Evolutionary conservation across 2,329 filamentous ascomycete genomes (phyloP).

Genomic region (Fusarium haematococcum): DNA sequence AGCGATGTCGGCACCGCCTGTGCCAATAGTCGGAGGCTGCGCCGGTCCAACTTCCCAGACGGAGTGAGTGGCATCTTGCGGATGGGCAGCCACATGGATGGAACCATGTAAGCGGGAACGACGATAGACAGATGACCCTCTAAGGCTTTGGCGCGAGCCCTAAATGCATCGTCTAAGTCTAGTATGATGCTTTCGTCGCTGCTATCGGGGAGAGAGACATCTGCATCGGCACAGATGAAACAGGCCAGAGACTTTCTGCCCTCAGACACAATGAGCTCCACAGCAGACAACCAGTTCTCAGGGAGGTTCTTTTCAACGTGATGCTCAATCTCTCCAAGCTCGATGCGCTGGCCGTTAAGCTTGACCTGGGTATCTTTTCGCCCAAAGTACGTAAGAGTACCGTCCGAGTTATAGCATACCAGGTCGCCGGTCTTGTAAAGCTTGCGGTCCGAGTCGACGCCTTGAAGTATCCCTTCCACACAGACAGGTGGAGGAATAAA

Average conservation of each 20-base stretch:
- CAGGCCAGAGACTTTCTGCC: slow-evolving; percentile 34
- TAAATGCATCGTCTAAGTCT: background rate
- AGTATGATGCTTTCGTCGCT: slow-evolving; percentile 1
- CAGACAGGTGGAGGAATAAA: slow-evolving; percentile 15
- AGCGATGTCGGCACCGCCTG: background rate
- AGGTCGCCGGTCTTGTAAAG: slow-evolving; percentile 64
- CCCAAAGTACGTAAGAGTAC: slow-evolving; percentile 58
- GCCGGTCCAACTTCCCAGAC: slow-evolving; percentile 59
- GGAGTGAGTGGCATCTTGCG: slow-evolving; percentile 55
- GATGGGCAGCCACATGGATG: slow-evolving; percentile 55
- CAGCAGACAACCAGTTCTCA: slow-evolving; percentile 24
- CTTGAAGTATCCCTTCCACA: background rate
- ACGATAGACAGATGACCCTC: slow-evolving; percentile 1
- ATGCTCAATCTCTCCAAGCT: slow-evolving; percentile 59
- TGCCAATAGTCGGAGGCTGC: slow-evolving; percentile 44
- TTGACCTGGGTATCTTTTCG: slow-evolving; percentile 71
- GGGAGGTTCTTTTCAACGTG: slow-evolving; percentile 47
- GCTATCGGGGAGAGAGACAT: background rate
- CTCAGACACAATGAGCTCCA: slow-evolving; percentile 28
- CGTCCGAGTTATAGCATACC: slow-evolving; percentile 56
- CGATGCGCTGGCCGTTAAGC: slow-evolving; percentile 68
- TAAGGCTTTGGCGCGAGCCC: slow-evolving; percentile 8
- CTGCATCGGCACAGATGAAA: slow-evolving; percentile 26
- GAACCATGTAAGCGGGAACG: slow-evolving; percentile 55
- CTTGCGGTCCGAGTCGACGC: background rate